These are phyloP conservation scores for Penicillium sp. DNA, from an alignment of 2,329 filamentous ascomycete species.

Conservation along the genomic window DNA sequence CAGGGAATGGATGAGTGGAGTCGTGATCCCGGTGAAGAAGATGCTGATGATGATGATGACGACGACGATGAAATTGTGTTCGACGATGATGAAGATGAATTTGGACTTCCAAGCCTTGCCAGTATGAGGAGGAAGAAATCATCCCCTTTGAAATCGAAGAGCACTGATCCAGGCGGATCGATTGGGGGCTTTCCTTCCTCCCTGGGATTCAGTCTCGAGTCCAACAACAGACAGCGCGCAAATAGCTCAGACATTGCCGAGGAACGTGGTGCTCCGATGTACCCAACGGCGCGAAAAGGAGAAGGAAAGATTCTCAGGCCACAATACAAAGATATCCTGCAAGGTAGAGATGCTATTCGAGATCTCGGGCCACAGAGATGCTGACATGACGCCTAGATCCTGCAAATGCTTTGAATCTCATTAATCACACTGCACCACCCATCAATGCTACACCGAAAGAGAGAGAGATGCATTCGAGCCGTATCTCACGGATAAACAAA, in stretches of 20 bases:
- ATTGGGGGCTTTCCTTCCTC: constrained; percentile 20
- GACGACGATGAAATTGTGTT: constrained; percentile 67
- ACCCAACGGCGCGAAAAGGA: constrained; percentile 80
- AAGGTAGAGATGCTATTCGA: constrained; percentile 45
- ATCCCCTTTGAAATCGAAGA: constrained; percentile 31
- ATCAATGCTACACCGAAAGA: constrained; percentile 74
- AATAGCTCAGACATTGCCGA: constrained; percentile 93
- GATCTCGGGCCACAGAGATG: not conserved
- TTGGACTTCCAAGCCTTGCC: constrained; percentile 85
- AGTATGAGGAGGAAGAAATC: constrained; percentile 73
- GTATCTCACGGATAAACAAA: constrained; percentile 93
- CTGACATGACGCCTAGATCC: constrained; percentile 50
- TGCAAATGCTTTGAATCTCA: constrained; percentile 89
- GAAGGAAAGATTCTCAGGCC: constrained; percentile 94
- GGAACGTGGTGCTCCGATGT: constrained; percentile 74
- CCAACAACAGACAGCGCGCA: constrained; percentile 59
- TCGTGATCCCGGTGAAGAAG: constrained; percentile 47
- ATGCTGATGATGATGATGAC: constrained; percentile 54
- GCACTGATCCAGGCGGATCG: constrained; percentile 42
- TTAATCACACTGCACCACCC: constrained; percentile 74
- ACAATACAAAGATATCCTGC: constrained; percentile 94
- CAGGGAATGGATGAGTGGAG: constrained; percentile 80
- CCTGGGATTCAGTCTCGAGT: constrained; percentile 31
- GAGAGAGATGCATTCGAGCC: constrained; percentile 75
- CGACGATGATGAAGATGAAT: constrained; percentile 89